Conservation (phyloP, 345 rosid species). For the Gynandropsis gynandra region DNA sequence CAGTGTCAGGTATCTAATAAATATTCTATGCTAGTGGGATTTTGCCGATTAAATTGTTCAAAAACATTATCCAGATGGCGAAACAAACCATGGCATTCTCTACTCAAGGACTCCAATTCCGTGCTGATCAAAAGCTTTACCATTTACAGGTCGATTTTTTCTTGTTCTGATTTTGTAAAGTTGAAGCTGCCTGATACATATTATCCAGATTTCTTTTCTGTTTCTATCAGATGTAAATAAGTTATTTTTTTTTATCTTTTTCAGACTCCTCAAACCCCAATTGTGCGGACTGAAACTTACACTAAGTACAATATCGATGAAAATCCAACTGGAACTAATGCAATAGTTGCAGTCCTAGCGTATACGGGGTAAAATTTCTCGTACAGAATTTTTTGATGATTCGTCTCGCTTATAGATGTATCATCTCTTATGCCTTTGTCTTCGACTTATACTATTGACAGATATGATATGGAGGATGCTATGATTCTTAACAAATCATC, state of each 20-base stretch:
- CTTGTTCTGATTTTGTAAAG: constrained; percentile 1
- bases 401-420: neutral
- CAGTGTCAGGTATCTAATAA: constrained; percentile 63
- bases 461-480: constrained; percentile 99
- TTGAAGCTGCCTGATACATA: constrained; percentile 9
- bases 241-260: constrained; percentile 11
- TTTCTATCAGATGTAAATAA: constrained; percentile 1
- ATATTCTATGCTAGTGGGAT: constrained; percentile 9
- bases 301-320: constrained; percentile 67
- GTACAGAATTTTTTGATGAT: constrained; percentile 9
- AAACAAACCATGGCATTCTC: constrained; percentile 97
- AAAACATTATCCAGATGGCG: constrained; percentile 61
- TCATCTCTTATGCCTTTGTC: constrained; percentile 4
- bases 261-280: constrained; percentile 97
- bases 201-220: constrained; percentile 12
- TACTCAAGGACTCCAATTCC: constrained; percentile 64
- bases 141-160: constrained; percentile 70
- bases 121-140: constrained; percentile 94
- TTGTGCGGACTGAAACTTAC: constrained; percentile 77
- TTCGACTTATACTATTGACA: constrained; percentile 22
- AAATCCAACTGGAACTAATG: constrained; percentile 89
- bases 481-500: constrained; percentile 96
- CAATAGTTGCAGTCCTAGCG: constrained; percentile 94
- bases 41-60: constrained; percentile 13
- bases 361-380: constrained; percentile 65